These are phyloP conservation scores for Mrakia frigida DNA, from an alignment of 768 basidiomycete genomes.

Conservation along the genomic window DNA sequence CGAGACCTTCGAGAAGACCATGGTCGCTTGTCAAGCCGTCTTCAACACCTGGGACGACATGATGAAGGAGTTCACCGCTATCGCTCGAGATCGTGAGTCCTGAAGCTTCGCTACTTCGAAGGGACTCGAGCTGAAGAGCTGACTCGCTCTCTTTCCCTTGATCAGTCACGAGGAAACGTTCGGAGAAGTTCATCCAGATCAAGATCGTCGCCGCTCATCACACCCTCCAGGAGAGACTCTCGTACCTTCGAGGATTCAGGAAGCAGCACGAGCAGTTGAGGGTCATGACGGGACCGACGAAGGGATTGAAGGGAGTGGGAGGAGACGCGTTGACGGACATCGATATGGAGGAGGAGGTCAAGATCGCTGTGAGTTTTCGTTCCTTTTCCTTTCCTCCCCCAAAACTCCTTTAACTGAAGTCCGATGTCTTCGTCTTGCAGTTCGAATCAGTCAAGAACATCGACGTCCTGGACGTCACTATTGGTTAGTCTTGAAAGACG, in stretches of 20 bases:
- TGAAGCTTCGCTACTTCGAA: not conserved
- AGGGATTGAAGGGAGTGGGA: constrained; percentile 50
- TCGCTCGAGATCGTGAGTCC: constrained; percentile 64
- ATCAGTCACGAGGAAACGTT: constrained; percentile 64
- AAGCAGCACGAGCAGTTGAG: constrained; percentile 97
- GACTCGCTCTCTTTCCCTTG: not conserved
- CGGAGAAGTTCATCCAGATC: constrained; percentile 93
- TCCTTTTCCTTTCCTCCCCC: not conserved
- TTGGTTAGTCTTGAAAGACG: constrained; percentile 54
- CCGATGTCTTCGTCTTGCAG: not conserved
- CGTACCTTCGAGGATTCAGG: constrained; percentile 85
- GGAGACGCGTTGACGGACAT: constrained; percentile 53
- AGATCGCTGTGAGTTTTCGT: constrained; percentile 54
- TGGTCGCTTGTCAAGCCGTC: constrained; percentile 66
- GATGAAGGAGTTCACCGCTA: constrained; percentile 87
- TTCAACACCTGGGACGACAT: constrained; percentile 82
- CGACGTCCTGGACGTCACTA: constrained; percentile 88
- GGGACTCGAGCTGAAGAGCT: not conserved
- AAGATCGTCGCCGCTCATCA: constrained; percentile 86
- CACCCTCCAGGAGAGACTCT: constrained; percentile 78
- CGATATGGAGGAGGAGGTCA: constrained; percentile 97
- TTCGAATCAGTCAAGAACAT: constrained; percentile 97
- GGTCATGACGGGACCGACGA: constrained; percentile 93
- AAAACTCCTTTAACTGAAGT: not conserved
- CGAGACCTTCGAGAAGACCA: constrained; percentile 82